Base-by-base conservation (phyloP, 495 filamentous ascomycete species). In the Bathelium albidoporum region DNA sequence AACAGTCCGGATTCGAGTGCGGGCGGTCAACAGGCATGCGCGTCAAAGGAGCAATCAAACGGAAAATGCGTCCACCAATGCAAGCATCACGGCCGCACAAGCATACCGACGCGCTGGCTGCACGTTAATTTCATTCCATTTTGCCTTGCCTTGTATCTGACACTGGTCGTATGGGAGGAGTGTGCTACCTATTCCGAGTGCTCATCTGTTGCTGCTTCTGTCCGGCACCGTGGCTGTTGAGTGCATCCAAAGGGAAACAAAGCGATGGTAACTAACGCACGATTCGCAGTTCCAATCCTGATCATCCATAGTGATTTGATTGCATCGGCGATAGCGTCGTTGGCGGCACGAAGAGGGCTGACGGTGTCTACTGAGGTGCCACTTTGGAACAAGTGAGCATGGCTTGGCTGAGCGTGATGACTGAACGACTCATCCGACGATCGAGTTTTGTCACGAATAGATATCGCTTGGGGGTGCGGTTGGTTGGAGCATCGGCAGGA, bases 121-220 rank as follows among this genome's bases (percentile, higher is more conserved):
- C 49, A 55, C 49, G 49, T 55, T 29, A 55, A 55, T 55, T 29
- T 55, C 49, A 55, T 55, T 55, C 49, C 49, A 28, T 20, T 55
- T 16, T 55, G 49, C 49, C 49, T 55, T 55, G 49, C 49, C 49
- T 26, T 55, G 49, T 55, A 55, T 55, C 49, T 55, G 24, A 55
- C 49, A 55, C 49, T 55, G 5, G 22, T 16, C 49, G 49, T 55
- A 55, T 55, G 49, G 24, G 49, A 55, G 29, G 22, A 55, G 20
- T 28, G 7, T 55, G 5, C 49, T 55, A n/a, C n/a, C n/a, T n/a
- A 9, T 55, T 55, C 49, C 49, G 49, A 55, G 49, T 29, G 49
- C 16, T 29, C 49, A 55, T 55, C 49, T 20, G 29, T 55, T 55
- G 24, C 49, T 55, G 49, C 16, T 55, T 55, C 49, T 55, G 49